Evolutionary conservation across 225 moss, liverwort and hornwort genomes (phyloP).

Genomic region (Rhytidiadelphus loreus): DNA sequence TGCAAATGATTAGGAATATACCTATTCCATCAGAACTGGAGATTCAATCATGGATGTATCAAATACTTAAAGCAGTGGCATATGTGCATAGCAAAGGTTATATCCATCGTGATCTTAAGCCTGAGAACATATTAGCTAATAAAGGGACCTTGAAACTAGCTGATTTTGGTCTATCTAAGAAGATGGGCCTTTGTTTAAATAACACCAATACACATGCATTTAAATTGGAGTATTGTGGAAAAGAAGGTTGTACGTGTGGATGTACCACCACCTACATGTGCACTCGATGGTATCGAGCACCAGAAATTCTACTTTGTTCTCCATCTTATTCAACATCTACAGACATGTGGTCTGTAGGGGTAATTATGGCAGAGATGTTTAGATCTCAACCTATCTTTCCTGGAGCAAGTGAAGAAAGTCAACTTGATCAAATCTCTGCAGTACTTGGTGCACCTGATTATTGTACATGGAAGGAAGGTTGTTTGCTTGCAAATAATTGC

Average conservation of each 20-base stretch:
- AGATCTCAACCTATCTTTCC: conserved; percentile 43
- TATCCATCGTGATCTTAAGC: conserved; percentile 9
- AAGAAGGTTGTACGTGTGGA: conserved; percentile 41
- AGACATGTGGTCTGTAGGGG: conserved; percentile 77
- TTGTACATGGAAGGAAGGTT: neutral
- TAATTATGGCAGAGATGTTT: conserved; percentile 66
- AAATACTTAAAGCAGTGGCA: neutral
- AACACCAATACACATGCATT: neutral
- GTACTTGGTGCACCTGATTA: neutral
- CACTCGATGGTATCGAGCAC: conserved; percentile 73
- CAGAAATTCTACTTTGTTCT: conserved; percentile 48
- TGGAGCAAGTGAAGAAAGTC: neutral
- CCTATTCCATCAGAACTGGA: neutral
- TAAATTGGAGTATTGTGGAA: neutral
- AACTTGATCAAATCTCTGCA: neutral
- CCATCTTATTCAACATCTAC: conserved; percentile 50
- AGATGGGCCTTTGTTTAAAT: neutral
- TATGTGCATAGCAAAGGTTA: neutral
- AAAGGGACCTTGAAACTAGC: neutral
- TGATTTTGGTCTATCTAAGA: conserved; percentile 71
- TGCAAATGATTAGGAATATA: neutral
- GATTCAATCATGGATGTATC: conserved; percentile 15
- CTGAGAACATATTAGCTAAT: neutral
- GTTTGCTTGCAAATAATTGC: neutral
- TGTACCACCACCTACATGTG: conserved; percentile 49